phyloP scores from a whole-genome alignment of 306 rosid species.

The cucumber (Cucumis sativus) region DNA sequence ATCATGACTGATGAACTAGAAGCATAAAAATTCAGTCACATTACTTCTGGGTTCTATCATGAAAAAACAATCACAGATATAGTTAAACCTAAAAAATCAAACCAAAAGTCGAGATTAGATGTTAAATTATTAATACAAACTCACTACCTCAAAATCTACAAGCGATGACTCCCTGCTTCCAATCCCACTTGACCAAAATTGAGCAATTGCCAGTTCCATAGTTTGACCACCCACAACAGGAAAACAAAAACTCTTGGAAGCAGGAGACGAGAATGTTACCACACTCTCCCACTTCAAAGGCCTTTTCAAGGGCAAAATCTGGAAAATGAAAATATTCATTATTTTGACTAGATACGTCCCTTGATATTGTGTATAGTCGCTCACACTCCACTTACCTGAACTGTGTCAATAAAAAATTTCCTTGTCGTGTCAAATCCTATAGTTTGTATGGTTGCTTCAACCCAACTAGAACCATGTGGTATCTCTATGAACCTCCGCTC shows the following conservation, averaged over 20 bases:
- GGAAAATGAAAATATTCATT: constrained; percentile 29
- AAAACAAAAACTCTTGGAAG: constrained; percentile 67
- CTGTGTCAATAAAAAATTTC: constrained; percentile 68
- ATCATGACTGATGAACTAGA: neutral
- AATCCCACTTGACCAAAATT: constrained; percentile 93
- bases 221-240: constrained; percentile 85
- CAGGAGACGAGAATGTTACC: constrained; percentile 62
- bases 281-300: constrained; percentile 77
- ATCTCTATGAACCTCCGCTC: constrained; percentile 85
- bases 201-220: constrained; percentile 74
- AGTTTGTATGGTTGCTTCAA: constrained; percentile 70
- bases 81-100: neutral
- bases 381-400: constrained; percentile 53
- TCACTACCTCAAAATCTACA: constrained; percentile 83
- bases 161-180: constrained; percentile 68
- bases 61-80: neutral
- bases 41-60: neutral
- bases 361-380: constrained; percentile 1
- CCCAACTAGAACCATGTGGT: constrained; percentile 87
- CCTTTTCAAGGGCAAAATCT: constrained; percentile 75
- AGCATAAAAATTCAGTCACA: neutral
- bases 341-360: constrained; percentile 10
- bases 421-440: constrained; percentile 79
- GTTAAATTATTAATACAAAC: neutral
- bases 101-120: neutral